phyloP scores from a whole-genome alignment of 2,329 filamentous ascomycete species.

The Magnaporthiopsis poae region DNA sequence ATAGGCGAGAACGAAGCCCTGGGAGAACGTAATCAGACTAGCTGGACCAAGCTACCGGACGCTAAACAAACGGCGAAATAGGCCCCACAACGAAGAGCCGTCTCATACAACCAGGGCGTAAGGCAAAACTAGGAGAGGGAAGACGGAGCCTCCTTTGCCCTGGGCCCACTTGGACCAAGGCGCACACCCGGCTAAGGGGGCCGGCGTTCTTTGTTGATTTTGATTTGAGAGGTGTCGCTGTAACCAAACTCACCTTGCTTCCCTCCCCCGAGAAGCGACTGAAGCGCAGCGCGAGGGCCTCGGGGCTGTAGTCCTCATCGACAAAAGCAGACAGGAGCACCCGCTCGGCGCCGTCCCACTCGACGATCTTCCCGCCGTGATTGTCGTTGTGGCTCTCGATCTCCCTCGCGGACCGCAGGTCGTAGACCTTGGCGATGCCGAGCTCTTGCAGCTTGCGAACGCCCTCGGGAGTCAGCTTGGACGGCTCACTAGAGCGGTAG shows the following conservation, averaged over 20 bases:
- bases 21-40: not conserved
- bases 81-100: not conserved
- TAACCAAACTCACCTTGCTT: constrained; percentile 30
- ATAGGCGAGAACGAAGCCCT: constrained; percentile 57
- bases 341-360: constrained; percentile 42
- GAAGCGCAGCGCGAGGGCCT: constrained; percentile 51
- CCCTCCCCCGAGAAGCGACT: constrained; percentile 48
- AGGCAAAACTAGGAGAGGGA: not conserved
- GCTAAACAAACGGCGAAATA: too few species aligned
- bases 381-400: constrained; percentile 34
- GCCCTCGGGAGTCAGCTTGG: constrained; percentile 44
- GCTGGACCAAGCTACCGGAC: too few species aligned
- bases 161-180: not conserved
- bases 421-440: constrained; percentile 56
- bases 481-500: constrained; percentile 62
- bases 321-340: constrained; percentile 57
- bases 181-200: not conserved
- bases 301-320: constrained; percentile 51
- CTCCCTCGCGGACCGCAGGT: constrained; percentile 55
- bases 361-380: constrained; percentile 26
- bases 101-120: not conserved
- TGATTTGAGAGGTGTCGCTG: not conserved
- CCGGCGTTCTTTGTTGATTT: not conserved
- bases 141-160: not conserved
- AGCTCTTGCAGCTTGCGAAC: constrained; percentile 41